Percentiles rank a stretch among this genome's conserved stretches.
phyloP scores from a whole-genome alignment of 257 asterid species.

The Cynanchum wilfordii region DNA sequence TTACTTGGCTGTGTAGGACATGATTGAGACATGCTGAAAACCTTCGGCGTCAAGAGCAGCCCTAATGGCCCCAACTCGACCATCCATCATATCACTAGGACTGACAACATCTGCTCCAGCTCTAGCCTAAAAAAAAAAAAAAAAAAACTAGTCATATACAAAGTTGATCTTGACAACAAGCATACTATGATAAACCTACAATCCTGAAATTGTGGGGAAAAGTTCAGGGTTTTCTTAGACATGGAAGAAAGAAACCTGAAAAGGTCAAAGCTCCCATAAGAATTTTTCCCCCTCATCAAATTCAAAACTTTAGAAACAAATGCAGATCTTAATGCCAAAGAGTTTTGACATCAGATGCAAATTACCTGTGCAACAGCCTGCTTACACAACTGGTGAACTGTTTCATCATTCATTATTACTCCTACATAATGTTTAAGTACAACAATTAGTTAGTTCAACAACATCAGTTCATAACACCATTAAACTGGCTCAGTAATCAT shows the following conservation, averaged over 20 bases:
- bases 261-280: conserved; percentile 4
- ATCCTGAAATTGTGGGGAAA: background rate
- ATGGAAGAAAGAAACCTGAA: background rate
- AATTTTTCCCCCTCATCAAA: background rate
- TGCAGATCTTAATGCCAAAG: background rate
- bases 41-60: conserved; percentile 91
- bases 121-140: conserved; percentile 52
- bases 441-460: conserved; percentile 5
- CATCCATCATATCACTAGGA: conserved; percentile 99
- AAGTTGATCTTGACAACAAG: background rate
- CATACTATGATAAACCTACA: background rate
- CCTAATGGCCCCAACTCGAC: conserved; percentile 94
- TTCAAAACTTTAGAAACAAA: background rate
- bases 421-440: conserved; percentile 54
- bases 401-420: conserved; percentile 91
- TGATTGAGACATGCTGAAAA: conserved; percentile 75
- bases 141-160: background rate
- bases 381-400: conserved; percentile 89
- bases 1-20: conserved; percentile 97
- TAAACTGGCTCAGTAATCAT: background rate
- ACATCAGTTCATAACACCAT: background rate
- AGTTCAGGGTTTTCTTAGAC: background rate
- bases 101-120: conserved; percentile 99
- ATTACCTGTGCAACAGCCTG: conserved; percentile 95
- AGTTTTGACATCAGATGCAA: conserved; percentile 1